A percentile compares a stretch with the other conserved stretches of the same genome.
Evolutionary conservation across 306 rosid species (phyloP).

Genomic region (Vigna trinervia): DNA sequence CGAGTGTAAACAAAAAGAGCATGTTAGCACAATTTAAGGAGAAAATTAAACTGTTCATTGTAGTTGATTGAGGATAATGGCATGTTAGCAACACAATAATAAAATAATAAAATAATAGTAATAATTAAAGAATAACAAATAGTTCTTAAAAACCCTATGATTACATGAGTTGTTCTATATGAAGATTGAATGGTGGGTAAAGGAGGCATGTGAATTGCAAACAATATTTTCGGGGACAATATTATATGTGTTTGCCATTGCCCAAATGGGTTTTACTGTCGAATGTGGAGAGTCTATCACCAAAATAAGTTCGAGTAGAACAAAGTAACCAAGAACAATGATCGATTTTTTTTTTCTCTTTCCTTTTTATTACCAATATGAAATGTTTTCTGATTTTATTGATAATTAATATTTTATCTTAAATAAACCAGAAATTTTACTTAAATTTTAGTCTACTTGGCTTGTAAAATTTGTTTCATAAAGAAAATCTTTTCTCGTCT

Average conservation of each 20-base stretch:
- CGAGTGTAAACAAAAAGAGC: slow-evolving; percentile 46
- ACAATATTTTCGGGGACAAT: slow-evolving; percentile 49
- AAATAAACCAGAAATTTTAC: no score
- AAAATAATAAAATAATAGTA: slow-evolving; percentile 9
- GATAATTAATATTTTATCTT: background rate
- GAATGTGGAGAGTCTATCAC: background rate
- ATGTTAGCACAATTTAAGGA: slow-evolving; percentile 36
- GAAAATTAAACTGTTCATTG: slow-evolving; percentile 14
- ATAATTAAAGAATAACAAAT: slow-evolving; percentile 14
- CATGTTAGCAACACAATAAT: slow-evolving; percentile 42
- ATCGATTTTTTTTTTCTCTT: background rate
- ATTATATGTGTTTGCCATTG: slow-evolving; percentile 65
- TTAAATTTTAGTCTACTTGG: background rate
- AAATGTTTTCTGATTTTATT: background rate
- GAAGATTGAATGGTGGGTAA: slow-evolving; percentile 54
- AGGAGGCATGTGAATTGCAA: slow-evolving; percentile 42
- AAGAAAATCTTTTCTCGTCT: background rate
- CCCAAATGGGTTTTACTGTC: slow-evolving; percentile 39
- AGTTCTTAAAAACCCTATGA: slow-evolving; percentile 19
- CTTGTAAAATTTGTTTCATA: background rate
- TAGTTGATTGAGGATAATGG: slow-evolving; percentile 37
- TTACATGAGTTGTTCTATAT: slow-evolving; percentile 40
- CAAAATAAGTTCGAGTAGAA: slow-evolving; percentile 1
- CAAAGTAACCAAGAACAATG: background rate
- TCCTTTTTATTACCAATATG: background rate